These are phyloP conservation scores for Colletotrichum ledebouriae DNA, from an alignment of 2,329 filamentous ascomycete genomes.

Conservation along the genomic window DNA sequence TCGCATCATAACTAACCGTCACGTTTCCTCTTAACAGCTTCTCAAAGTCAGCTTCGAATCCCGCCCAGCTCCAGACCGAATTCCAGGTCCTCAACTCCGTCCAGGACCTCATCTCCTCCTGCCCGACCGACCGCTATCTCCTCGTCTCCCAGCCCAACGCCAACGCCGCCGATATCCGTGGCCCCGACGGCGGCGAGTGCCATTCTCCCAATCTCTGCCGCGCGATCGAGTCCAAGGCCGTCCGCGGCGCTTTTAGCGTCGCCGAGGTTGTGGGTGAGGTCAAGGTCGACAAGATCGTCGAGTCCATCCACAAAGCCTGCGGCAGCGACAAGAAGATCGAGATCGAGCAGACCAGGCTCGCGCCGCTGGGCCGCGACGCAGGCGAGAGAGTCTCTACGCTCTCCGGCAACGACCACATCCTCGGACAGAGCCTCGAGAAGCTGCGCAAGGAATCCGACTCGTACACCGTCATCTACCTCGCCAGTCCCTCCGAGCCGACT, in stretches of 20 bases:
- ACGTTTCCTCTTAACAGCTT: constrained; percentile 47
- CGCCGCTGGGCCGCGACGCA: constrained; percentile 52
- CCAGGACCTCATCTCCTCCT: constrained; percentile 70
- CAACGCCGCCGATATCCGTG: constrained; percentile 75
- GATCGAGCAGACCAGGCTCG: constrained; percentile 58
- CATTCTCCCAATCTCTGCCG: constrained; percentile 67
- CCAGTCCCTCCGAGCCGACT: constrained; percentile 67
- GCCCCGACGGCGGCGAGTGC: constrained; percentile 56
- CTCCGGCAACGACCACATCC: constrained; percentile 64
- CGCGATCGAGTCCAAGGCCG: constrained; percentile 52
- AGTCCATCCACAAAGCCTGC: constrained; percentile 64
- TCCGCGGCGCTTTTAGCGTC: constrained; percentile 61
- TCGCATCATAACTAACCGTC: constrained; percentile 25
- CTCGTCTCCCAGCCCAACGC: constrained; percentile 83
- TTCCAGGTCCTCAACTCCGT: constrained; percentile 58
- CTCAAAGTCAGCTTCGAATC: constrained; percentile 48
- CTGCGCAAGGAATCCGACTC: constrained; percentile 54
- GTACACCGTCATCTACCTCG: constrained; percentile 84
- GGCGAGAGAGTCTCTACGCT: constrained; percentile 59
- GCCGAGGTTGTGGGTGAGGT: constrained; percentile 70
- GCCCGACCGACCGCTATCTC: constrained; percentile 82
- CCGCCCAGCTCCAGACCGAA: constrained; percentile 64
- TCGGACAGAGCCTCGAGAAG: constrained; percentile 63
- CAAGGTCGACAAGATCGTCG: constrained; percentile 56
- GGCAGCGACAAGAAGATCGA: constrained; percentile 49